Evolutionary conservation across 192 early-diverging fungal genomes (phyloP).

Genomic region (Backusella luteola): DNA sequence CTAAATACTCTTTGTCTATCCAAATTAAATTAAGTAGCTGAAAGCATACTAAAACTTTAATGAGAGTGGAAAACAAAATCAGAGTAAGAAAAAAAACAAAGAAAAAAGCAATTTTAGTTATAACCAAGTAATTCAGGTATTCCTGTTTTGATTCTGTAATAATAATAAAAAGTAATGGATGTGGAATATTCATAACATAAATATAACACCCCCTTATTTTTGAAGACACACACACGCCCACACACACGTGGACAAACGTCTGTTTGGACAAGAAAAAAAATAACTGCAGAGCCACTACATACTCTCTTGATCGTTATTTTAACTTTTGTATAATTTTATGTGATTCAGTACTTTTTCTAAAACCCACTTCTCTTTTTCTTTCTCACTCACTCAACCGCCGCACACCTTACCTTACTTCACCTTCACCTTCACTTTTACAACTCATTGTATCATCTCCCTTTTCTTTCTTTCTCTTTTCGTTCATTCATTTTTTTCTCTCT

Average conservation of each 20-base stretch:
- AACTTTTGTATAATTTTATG: constrained; percentile 13
- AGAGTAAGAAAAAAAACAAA: background rate
- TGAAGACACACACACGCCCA: background rate
- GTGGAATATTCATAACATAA: background rate
- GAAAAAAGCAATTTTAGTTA: background rate
- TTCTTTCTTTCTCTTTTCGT: background rate
- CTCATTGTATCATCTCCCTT: background rate
- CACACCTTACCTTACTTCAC: background rate
- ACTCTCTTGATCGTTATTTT: background rate
- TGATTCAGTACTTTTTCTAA: background rate
- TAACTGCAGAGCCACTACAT: background rate
- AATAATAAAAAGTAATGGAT: background rate
- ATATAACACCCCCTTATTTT: background rate
- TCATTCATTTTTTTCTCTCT: background rate
- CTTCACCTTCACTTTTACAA: background rate
- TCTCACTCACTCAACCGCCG: background rate
- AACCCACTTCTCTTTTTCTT: constrained; percentile 1
- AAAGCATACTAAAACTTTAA: background rate
- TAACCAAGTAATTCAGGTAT: background rate
- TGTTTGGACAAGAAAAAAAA: background rate
- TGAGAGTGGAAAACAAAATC: background rate
- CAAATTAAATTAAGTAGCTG: background rate
- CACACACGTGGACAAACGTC: constrained; percentile 17
- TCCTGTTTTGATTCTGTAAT: background rate
- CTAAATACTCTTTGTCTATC: background rate